phyloP scores from a whole-genome alignment of 2,329 filamentous ascomycete genomes.

The Phialophora tarda region DNA sequence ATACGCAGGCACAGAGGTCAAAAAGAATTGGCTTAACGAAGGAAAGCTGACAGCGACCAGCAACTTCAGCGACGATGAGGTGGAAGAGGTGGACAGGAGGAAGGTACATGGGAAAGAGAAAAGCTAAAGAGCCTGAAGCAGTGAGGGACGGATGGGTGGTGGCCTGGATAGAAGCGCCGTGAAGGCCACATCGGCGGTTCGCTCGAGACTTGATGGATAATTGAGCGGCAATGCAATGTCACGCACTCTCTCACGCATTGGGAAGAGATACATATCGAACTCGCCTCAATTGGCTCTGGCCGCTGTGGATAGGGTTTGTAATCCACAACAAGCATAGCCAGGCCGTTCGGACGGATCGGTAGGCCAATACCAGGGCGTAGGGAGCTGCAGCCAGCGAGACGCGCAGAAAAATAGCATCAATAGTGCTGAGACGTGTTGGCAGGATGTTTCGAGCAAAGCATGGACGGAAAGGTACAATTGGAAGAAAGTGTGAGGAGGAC shows the following conservation, averaged over 20 bases:
- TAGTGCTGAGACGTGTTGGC: slow-evolving; percentile 31
- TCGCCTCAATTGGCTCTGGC: slow-evolving; percentile 27
- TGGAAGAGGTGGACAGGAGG: slow-evolving; percentile 6
- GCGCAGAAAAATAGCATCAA: slow-evolving; percentile 31
- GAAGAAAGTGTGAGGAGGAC: slow-evolving; percentile 16
- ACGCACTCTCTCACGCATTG: slow-evolving; percentile 26
- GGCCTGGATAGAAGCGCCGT: slow-evolving; percentile 30
- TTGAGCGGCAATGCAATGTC: slow-evolving; percentile 28
- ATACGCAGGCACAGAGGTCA: slow-evolving; percentile 7
- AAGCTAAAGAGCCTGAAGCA: slow-evolving; percentile 25
- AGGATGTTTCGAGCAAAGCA: slow-evolving; percentile 20
- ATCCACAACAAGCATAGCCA: slow-evolving; percentile 14
- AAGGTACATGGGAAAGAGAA: slow-evolving; percentile 21
- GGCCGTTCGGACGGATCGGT: slow-evolving; percentile 4
- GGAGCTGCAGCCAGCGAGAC: slow-evolving; percentile 28
- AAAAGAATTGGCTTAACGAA: slow-evolving; percentile 28
- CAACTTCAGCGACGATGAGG: slow-evolving; percentile 35
- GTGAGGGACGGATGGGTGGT: slow-evolving; percentile 11
- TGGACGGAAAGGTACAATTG: slow-evolving; percentile 21
- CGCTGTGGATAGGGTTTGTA: slow-evolving; percentile 13
- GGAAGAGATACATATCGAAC: slow-evolving; percentile 17
- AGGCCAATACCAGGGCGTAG: slow-evolving; percentile 25
- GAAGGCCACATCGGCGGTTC: slow-evolving; percentile 30
- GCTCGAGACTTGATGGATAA: slow-evolving; percentile 16
- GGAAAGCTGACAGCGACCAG: slow-evolving; percentile 35